Conservation (phyloP, 176 grass and related monocot species). For the Coix lacrymajobi region DNA sequence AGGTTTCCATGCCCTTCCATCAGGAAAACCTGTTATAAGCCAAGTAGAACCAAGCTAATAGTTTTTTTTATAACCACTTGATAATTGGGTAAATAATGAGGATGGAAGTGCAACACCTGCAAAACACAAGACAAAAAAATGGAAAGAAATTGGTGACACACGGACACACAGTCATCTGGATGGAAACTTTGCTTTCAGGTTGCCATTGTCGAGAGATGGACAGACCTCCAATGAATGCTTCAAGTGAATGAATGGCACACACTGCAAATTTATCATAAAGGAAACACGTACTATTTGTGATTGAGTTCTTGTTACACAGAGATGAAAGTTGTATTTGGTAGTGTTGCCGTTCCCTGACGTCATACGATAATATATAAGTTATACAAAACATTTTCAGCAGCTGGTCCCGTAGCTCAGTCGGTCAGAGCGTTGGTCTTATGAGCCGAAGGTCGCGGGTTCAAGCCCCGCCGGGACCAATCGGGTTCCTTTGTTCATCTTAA, state of each 20-base stretch:
- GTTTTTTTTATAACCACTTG: not conserved
- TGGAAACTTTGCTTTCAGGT: slow-evolving; percentile 2
- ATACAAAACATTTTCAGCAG: rapidly evolving
- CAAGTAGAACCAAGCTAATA: not conserved
- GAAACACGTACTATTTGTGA: not conserved
- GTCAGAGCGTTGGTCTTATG: slow-evolving; percentile 95
- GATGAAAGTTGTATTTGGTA: not conserved
- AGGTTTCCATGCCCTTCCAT: not conserved
- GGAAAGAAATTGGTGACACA: not conserved
- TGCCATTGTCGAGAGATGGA: slow-evolving; percentile 11
- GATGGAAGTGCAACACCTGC: not conserved
- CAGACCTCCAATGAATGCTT: not conserved
- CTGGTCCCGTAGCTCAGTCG: slow-evolving; percentile 76
- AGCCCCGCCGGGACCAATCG: slow-evolving; percentile 82
- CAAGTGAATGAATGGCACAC: not conserved
- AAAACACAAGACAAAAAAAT: not conserved
- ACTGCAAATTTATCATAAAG: not conserved
- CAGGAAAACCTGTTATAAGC: not conserved
- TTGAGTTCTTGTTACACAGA: not conserved
- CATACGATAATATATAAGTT: not conserved
- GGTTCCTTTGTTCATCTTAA: too few relatives aligned
- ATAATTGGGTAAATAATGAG: not conserved
- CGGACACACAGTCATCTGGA: not conserved
- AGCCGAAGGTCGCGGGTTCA: slow-evolving; percentile 91
- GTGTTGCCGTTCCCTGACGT: too few relatives aligned